A percentile compares a stretch with the other conserved stretches of the same genome.
Conservation (phyloP, 202 grass and related monocot species). For the Musa balbisiana region DNA sequence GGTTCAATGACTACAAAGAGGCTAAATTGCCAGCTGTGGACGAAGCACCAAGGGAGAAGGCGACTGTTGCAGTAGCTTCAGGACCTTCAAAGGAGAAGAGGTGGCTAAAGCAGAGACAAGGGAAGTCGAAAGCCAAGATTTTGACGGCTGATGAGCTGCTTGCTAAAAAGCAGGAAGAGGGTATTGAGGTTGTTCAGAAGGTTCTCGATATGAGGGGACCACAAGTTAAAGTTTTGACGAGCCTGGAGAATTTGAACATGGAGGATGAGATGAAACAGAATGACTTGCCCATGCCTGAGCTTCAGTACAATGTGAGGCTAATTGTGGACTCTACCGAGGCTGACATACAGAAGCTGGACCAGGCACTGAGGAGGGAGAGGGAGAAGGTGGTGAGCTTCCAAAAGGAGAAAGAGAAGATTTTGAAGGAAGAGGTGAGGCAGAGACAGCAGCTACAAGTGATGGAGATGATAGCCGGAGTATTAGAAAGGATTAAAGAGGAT, state of each 20-base stretch:
- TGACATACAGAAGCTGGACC: slow-evolving; percentile 74
- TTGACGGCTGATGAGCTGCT: slow-evolving; percentile 68
- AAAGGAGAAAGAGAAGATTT: slow-evolving; percentile 63
- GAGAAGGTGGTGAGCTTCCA: slow-evolving; percentile 70
- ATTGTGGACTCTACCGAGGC: slow-evolving; percentile 64
- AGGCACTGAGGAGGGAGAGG: slow-evolving; percentile 53
- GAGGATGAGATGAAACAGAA: slow-evolving; percentile 66
- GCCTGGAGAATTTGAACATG: slow-evolving; percentile 56
- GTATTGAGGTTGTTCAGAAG: slow-evolving; percentile 52
- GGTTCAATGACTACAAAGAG: slow-evolving; percentile 80
- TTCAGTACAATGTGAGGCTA: slow-evolving; percentile 79
- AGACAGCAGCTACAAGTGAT: slow-evolving; percentile 53
- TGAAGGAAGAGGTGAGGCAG: slow-evolving; percentile 56
- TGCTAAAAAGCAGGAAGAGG: slow-evolving; percentile 60
- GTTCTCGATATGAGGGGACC: slow-evolving; percentile 84
- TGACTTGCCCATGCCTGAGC: slow-evolving; percentile 77
- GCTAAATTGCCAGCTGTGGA: slow-evolving; percentile 32
- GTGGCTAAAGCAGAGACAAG: slow-evolving; percentile 65
- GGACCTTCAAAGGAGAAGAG: slow-evolving; percentile 46
- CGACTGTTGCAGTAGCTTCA: background rate
- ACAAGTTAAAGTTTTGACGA: slow-evolving; percentile 57
- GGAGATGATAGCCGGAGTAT: slow-evolving; percentile 46
- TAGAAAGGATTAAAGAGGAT: slow-evolving; percentile 52
- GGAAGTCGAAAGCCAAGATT: slow-evolving; percentile 38
- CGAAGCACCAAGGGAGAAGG: slow-evolving; percentile 33